Conservation (phyloP, 1,139 yeast genomes). For the Saccharomyces hybrid region DNA sequence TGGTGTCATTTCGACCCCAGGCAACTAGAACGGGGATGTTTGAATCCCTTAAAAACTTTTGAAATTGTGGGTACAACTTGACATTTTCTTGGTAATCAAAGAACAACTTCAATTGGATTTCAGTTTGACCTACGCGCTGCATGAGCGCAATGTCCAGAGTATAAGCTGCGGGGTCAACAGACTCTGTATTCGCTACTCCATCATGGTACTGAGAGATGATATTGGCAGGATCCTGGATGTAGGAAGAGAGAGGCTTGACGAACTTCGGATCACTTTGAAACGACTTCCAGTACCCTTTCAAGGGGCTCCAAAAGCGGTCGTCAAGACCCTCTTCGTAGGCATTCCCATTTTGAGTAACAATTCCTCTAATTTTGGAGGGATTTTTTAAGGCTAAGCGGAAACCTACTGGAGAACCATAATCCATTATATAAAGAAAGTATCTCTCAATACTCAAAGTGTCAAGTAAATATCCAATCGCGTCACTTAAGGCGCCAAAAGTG, state of each 20-base stretch:
- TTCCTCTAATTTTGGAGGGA: constrained; percentile 29
- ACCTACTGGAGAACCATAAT: not conserved
- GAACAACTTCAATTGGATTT: constrained; percentile 33
- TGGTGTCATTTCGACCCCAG: constrained; percentile 40
- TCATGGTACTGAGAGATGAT: not conserved
- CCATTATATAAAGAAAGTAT: not conserved
- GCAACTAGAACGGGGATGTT: constrained; percentile 35
- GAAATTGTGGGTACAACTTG: constrained; percentile 34
- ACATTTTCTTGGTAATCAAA: constrained; percentile 35
- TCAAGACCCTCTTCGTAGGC: constrained; percentile 38
- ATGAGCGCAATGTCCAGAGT: constrained; percentile 31
- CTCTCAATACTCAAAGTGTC: not conserved
- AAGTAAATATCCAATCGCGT: not conserved
- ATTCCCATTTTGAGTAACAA: constrained; percentile 40
- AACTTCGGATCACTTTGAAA: constrained; percentile 12
- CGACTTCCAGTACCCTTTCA: constrained; percentile 32
- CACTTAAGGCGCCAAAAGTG: not conserved
- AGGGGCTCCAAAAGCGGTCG: constrained; percentile 34
- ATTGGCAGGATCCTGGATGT: not conserved
- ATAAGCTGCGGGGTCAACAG: constrained; percentile 33
- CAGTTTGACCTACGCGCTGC: constrained; percentile 24
- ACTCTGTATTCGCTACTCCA: constrained; percentile 18
- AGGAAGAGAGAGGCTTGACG: not conserved
- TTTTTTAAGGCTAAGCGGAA: not conserved
- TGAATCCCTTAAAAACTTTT: constrained; percentile 31